Conservation (phyloP, 208 protist species). For the Wallacemonas sp. region DNA sequence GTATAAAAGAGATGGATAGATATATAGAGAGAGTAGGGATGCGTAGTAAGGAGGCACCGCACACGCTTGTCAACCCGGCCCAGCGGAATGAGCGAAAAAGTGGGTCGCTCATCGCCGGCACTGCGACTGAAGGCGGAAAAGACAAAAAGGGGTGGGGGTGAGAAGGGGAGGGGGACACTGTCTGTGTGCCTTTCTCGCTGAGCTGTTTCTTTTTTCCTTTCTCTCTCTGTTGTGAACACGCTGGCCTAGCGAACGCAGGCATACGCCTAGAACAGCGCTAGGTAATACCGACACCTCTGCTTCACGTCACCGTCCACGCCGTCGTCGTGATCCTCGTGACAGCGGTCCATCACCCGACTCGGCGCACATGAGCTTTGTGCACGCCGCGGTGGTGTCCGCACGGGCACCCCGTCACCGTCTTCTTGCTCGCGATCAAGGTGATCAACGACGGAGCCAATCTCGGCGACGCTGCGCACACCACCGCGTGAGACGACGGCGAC, state of each 20-base stretch:
- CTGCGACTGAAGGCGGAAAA: too few species aligned
- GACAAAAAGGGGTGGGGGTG: too few species aligned
- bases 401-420: background rate
- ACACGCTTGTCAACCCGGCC: too few species aligned
- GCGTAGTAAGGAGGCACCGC: too few species aligned
- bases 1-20: too few species aligned
- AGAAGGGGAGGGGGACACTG: too few species aligned
- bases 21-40: too few species aligned
- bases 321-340: background rate
- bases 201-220: background rate
- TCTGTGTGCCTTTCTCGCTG: too few species aligned
- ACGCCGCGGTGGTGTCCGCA: background rate
- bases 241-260: too few species aligned
- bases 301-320: background rate
- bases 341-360: background rate
- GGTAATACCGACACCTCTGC: slow-evolving; percentile 3
- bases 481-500: slow-evolving; percentile 13
- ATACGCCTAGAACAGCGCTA: background rate
- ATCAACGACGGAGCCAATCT: slow-evolving; percentile 19
- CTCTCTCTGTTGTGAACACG: background rate
- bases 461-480: slow-evolving; percentile 27
- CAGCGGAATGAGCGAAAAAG: too few species aligned
- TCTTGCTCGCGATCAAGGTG: slow-evolving; percentile 12
- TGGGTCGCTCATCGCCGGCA: too few species aligned
- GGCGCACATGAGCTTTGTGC: slow-evolving; percentile 9